A percentile compares a stretch with the other conserved stretches of the same genome.
Conservation (phyloP, 2,329 filamentous ascomycete genomes). For the Beauveria medogensis region DNA sequence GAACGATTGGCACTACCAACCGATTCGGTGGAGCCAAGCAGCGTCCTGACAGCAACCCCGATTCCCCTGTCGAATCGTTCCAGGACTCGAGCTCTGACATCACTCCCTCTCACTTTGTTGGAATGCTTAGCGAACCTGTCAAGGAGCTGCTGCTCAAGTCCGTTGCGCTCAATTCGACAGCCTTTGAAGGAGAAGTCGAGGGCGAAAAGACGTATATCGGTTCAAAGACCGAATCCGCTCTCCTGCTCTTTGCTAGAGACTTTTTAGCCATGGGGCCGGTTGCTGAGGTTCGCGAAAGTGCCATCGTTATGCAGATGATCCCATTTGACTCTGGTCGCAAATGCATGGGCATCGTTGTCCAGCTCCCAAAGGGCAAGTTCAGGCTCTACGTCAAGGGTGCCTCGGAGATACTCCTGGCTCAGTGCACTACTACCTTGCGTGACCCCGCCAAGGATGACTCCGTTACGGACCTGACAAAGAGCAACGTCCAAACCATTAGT, state of each 20-base stretch:
- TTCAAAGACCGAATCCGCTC: constrained; percentile 69
- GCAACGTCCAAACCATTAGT: constrained; percentile 50
- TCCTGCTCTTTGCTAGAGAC: constrained; percentile 61
- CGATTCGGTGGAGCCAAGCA: constrained; percentile 40
- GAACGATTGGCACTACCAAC: constrained; percentile 46
- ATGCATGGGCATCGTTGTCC: constrained; percentile 56
- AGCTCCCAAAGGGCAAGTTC: constrained; percentile 41
- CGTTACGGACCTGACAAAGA: constrained; percentile 36
- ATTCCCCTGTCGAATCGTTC: constrained; percentile 14
- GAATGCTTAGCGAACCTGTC: constrained; percentile 36
- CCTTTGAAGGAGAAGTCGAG: constrained; percentile 67
- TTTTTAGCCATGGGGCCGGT: constrained; percentile 60
- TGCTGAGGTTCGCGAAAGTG: constrained; percentile 53
- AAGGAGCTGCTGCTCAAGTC: constrained; percentile 51
- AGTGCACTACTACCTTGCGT: constrained; percentile 44
- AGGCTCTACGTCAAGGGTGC: constrained; percentile 57
- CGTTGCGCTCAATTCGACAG: constrained; percentile 61
- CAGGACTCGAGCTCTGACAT: constrained; percentile 29
- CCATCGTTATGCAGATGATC: constrained; percentile 55
- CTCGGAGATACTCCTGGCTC: constrained; percentile 53
- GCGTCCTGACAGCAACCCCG: constrained; percentile 17
- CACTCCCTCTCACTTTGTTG: constrained; percentile 37
- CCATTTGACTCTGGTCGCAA: constrained; percentile 71
- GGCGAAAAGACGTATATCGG: constrained; percentile 61
- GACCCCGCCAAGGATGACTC: constrained; percentile 40